These are phyloP conservation scores for Phyllosticta ampelicida DNA, from an alignment of 2,329 filamentous ascomycete species.

Conservation along the genomic window DNA sequence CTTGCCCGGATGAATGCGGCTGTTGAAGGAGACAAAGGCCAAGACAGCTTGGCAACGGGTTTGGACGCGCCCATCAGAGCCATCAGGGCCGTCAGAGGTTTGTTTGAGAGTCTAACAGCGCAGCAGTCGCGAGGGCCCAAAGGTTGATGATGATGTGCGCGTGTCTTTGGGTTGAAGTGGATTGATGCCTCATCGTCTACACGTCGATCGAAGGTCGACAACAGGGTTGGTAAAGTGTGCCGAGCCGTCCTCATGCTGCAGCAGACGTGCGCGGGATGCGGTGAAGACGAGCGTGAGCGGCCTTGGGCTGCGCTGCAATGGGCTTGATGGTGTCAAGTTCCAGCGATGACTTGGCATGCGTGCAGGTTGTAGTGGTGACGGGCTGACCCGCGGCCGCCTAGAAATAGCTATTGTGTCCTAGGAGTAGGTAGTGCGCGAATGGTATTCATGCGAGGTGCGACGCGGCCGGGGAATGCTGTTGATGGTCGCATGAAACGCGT, in stretches of 20 bases:
- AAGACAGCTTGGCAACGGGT: neutral
- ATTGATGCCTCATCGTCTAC: neutral
- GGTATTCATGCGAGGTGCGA: neutral
- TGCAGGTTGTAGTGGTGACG: neutral
- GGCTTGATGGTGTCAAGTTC: neutral
- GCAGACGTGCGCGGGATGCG: too few species aligned
- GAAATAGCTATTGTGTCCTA: too few species aligned
- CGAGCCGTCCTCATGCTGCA: neutral
- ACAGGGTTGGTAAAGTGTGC: neutral
- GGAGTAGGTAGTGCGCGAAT: too few species aligned
- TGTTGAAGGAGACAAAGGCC: neutral
- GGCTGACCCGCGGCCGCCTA: neutral
- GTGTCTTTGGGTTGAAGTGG: neutral
- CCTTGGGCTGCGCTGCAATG: neutral
- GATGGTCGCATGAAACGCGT: too few species aligned
- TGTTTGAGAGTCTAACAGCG: neutral
- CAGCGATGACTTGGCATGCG: neutral
- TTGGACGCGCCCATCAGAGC: neutral
- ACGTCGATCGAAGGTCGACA: neutral
- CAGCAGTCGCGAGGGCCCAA: neutral
- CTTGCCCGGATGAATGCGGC: neutral
- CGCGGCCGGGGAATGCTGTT: neutral
- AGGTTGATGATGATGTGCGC: neutral
- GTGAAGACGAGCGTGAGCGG: too few species aligned
- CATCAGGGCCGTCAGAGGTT: neutral